Evolutionary conservation across 768 basidiomycete genomes (phyloP).

Genomic region (Serendipita indica): DNA sequence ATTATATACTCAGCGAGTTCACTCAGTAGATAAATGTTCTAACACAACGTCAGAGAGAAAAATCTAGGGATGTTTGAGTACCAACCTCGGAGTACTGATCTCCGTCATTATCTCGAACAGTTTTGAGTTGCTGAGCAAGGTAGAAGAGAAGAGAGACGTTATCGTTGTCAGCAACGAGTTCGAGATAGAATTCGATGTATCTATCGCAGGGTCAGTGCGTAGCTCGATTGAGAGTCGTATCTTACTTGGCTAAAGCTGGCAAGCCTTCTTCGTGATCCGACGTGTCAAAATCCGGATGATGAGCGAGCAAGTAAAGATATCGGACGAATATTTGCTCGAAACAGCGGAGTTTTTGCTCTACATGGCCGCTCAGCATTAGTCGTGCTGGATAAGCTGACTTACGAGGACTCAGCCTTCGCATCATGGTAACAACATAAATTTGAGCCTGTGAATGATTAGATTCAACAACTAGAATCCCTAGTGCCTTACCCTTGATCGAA

Average conservation of each 20-base stretch:
- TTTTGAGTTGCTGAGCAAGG: slow-evolving; percentile 70
- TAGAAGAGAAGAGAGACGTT: slow-evolving; percentile 75
- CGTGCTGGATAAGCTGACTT: slow-evolving; percentile 9
- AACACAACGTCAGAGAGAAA: not conserved
- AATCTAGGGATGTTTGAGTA: not conserved
- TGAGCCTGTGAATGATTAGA: slow-evolving; percentile 29
- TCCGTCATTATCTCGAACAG: slow-evolving; percentile 64
- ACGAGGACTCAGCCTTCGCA: slow-evolving; percentile 36
- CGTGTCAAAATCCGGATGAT: slow-evolving; percentile 78
- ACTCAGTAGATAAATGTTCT: slow-evolving; percentile 79
- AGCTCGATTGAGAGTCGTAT: not conserved
- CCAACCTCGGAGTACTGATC: slow-evolving; percentile 53
- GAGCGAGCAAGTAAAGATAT: slow-evolving; percentile 73
- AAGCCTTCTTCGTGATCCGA: slow-evolving; percentile 45
- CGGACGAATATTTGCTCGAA: slow-evolving; percentile 78
- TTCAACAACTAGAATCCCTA: not conserved
- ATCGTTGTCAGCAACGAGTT: slow-evolving; percentile 58
- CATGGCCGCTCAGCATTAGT: slow-evolving; percentile 7
- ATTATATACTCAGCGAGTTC: slow-evolving; percentile 85
- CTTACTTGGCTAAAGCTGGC: slow-evolving; percentile 68
- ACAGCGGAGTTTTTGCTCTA: slow-evolving; percentile 43
- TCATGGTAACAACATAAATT: slow-evolving; percentile 38
- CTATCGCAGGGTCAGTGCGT: slow-evolving; percentile 27
- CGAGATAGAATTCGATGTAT: slow-evolving; percentile 80
- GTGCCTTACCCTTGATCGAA: slow-evolving; percentile 43